These are phyloP conservation scores for Lojkania enalia DNA, from an alignment of 2,329 filamentous ascomycete genomes.

Conservation along the genomic window DNA sequence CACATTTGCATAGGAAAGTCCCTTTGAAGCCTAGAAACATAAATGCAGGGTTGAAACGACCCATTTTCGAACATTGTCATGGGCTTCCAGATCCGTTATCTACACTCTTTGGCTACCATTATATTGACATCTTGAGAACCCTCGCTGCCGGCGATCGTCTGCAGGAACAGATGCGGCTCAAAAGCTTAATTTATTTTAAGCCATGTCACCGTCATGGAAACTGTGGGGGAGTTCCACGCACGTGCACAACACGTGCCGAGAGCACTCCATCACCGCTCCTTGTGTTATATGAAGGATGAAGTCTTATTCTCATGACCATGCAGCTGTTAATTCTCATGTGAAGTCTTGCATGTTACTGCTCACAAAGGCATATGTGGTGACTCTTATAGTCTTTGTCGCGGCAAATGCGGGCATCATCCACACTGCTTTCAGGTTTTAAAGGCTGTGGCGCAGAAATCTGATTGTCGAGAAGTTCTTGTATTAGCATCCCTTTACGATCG, in stretches of 20 bases:
- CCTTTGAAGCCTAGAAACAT: not conserved
- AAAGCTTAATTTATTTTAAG: constrained; percentile 37
- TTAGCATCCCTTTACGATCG: too few relatives aligned
- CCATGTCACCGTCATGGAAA: constrained; percentile 26
- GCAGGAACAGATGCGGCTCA: constrained; percentile 43
- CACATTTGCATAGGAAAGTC: not conserved
- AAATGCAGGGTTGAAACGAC: not conserved
- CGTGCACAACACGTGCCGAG: constrained; percentile 17
- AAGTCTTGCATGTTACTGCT: too few relatives aligned
- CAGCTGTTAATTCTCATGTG: too few relatives aligned
- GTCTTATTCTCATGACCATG: too few relatives aligned
- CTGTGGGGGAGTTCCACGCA: constrained; percentile 32
- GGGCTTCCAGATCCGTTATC: not conserved
- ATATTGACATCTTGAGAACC: constrained; percentile 12
- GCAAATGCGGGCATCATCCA: too few relatives aligned
- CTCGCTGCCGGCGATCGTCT: constrained; percentile 36
- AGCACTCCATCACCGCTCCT: constrained; percentile 1
- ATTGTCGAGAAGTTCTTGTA: too few relatives aligned
- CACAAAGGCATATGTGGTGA: too few relatives aligned
- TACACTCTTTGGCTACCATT: not conserved
- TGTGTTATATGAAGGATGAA: too few relatives aligned
- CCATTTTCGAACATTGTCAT: not conserved
- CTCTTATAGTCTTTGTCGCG: too few relatives aligned
- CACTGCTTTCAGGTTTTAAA: too few relatives aligned
- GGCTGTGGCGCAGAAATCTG: too few relatives aligned